Evolutionary conservation across 2,329 filamentous ascomycete genomes (phyloP).

Genomic region (Hypoxylon sp.): DNA sequence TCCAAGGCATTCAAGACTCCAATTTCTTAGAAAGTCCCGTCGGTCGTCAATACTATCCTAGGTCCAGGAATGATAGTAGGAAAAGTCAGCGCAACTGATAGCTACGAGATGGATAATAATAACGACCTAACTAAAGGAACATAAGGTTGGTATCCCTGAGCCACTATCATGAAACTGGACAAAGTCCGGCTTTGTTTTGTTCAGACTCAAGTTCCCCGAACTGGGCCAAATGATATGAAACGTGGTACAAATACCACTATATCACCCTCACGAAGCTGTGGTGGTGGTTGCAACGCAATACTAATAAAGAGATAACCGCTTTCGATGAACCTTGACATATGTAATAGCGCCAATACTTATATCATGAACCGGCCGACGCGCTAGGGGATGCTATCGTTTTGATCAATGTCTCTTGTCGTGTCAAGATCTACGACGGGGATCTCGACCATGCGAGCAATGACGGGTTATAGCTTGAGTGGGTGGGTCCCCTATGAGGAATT

Average conservation of each 20-base stretch:
- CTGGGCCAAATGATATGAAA: slow-evolving; percentile 35
- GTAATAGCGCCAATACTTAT: slow-evolving; percentile 32
- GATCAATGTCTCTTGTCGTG: slow-evolving; percentile 34
- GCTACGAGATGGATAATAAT: slow-evolving; percentile 1
- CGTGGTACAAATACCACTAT: slow-evolving; percentile 31
- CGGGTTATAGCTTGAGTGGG: slow-evolving; percentile 49
- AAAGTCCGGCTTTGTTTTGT: slow-evolving; percentile 27
- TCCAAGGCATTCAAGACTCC: slow-evolving; percentile 7
- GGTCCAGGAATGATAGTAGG: slow-evolving; percentile 4
- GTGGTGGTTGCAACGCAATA: slow-evolving; percentile 33
- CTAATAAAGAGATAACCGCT: slow-evolving; percentile 17
- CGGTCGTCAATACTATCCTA: neutral
- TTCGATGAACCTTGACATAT: slow-evolving; percentile 28
- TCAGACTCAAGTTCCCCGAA: slow-evolving; percentile 24
- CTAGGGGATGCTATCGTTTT: slow-evolving; percentile 23
- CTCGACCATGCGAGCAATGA: slow-evolving; percentile 44
- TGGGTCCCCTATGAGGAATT: slow-evolving; percentile 55
- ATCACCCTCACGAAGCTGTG: slow-evolving; percentile 17
- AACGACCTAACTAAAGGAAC: slow-evolving; percentile 7
- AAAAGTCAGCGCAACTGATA: slow-evolving; percentile 7
- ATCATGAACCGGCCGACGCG: slow-evolving; percentile 16
- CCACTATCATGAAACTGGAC: slow-evolving; percentile 24
- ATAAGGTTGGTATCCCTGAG: slow-evolving; percentile 15
- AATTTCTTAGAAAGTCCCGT: neutral
- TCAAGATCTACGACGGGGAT: slow-evolving; percentile 41